These are phyloP conservation scores for Physaria fendleri DNA, from an alignment of 345 rosid genomes.

Conservation along the genomic window DNA sequence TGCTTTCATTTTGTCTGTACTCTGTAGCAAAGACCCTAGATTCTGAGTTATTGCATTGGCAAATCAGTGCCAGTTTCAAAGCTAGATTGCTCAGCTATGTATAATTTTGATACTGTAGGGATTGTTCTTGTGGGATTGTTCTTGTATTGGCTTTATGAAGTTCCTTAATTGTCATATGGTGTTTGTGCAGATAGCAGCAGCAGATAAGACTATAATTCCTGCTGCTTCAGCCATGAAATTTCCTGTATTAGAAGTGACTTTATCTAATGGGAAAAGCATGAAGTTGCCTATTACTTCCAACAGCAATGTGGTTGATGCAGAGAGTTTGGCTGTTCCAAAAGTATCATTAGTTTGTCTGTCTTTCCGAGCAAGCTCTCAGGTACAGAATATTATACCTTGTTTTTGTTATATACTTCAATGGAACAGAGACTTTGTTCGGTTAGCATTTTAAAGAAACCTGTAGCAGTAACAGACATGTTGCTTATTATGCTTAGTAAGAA, in stretches of 20 bases:
- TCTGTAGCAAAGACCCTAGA: neutral
- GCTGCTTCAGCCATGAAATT: conserved; percentile 59
- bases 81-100: neutral
- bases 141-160: neutral
- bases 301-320: conserved; percentile 28
- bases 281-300: conserved; percentile 54
- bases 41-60: neutral
- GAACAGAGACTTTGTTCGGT: neutral
- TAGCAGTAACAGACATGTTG: neutral
- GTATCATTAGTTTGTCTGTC: conserved; percentile 70
- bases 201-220: conserved; percentile 58
- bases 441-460: neutral
- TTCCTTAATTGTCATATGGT: neutral
- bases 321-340: conserved; percentile 33
- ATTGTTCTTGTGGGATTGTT: too few species aligned
- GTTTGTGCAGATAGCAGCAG: conserved; percentile 60
- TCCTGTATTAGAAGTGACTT: conserved; percentile 50
- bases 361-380: conserved; percentile 87
- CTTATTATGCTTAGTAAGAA: neutral
- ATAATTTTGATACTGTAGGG: neutral
- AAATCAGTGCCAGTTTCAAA: neutral
- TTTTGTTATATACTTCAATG: neutral
- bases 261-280: conserved; percentile 41
- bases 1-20: neutral
- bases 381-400: conserved; percentile 13